Conservation (phyloP, 2,329 filamentous ascomycete species). For the Sporothrix humicola region DNA sequence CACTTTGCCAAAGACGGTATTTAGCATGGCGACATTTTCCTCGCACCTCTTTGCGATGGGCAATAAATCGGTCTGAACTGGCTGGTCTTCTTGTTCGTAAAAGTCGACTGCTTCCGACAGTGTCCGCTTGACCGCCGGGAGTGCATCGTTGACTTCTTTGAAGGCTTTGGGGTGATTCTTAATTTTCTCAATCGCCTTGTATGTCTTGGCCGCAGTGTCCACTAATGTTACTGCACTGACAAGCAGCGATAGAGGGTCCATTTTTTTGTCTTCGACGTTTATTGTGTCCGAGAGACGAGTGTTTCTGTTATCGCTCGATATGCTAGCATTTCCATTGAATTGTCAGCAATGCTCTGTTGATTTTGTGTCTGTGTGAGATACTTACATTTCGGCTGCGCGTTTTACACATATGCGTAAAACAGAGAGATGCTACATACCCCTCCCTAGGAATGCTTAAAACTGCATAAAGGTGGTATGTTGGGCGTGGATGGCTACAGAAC, state of each 20-base stretch:
- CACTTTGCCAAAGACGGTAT: background rate
- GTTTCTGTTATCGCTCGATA: too few species aligned
- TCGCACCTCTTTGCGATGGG: background rate
- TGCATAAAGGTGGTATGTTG: too few species aligned
- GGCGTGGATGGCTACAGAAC: too few species aligned
- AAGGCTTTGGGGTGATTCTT: background rate
- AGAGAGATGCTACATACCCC: too few species aligned
- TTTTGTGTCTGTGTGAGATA: too few species aligned
- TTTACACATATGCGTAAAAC: too few species aligned
- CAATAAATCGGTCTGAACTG: background rate
- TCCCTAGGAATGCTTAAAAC: too few species aligned
- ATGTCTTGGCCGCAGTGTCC: background rate
- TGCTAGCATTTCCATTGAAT: too few species aligned
- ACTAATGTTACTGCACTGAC: background rate
- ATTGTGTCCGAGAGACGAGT: background rate
- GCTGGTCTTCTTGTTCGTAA: background rate
- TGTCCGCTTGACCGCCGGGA: background rate
- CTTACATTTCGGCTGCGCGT: too few species aligned
- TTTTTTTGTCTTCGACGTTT: background rate
- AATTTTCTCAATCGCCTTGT: background rate
- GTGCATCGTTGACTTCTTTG: background rate
- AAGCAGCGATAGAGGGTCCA: background rate
- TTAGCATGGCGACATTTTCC: background rate
- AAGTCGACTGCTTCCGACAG: background rate
- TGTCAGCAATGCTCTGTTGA: too few species aligned